A percentile compares a stretch with the other conserved stretches of the same genome.
Conservation (phyloP, 371 early-diverging fungal species). For the Dichotomocladium elegans region DNA sequence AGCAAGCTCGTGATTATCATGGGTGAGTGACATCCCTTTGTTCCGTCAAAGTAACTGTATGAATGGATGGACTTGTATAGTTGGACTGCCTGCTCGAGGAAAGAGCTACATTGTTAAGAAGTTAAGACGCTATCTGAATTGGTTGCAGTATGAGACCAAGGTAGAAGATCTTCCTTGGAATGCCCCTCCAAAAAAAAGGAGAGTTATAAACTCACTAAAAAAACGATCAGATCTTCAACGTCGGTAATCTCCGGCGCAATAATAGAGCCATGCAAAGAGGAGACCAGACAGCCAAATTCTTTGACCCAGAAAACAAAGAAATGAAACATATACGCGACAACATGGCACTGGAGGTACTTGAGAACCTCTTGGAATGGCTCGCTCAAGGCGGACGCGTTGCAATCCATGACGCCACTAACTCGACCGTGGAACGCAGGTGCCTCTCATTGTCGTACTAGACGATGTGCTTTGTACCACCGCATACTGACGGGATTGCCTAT, state of each 20-base stretch:
- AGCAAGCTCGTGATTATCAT: conserved; percentile 60
- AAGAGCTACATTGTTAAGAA: conserved; percentile 90
- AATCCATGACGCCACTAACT: conserved; percentile 90
- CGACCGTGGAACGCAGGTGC: conserved; percentile 72
- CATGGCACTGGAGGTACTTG: conserved; percentile 74
- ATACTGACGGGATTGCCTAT: not conserved
- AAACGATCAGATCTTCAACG: conserved; percentile 74
- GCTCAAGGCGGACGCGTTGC: conserved; percentile 69
- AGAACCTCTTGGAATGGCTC: conserved; percentile 80
- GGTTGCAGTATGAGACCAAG: conserved; percentile 66
- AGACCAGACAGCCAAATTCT: conserved; percentile 62
- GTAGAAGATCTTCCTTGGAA: conserved; percentile 23
- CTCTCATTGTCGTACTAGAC: not conserved
- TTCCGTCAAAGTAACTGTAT: not conserved
- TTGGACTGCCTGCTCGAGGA: conserved; percentile 86
- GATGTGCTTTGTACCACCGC: not conserved
- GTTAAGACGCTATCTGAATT: conserved; percentile 70
- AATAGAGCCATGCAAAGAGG: conserved; percentile 33
- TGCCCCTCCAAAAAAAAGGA: too few species aligned
- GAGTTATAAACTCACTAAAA: too few species aligned
- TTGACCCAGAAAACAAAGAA: conserved; percentile 74
- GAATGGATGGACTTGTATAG: too few species aligned
- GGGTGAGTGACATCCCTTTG: conserved; percentile 52
- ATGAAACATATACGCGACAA: conserved; percentile 68
- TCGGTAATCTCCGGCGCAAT: conserved; percentile 78